Evolutionary conservation across 179 eudicot genomes (phyloP), one percentile per base, ranked within the genome.

Genomic region (Drosera spatulata): DNA sequence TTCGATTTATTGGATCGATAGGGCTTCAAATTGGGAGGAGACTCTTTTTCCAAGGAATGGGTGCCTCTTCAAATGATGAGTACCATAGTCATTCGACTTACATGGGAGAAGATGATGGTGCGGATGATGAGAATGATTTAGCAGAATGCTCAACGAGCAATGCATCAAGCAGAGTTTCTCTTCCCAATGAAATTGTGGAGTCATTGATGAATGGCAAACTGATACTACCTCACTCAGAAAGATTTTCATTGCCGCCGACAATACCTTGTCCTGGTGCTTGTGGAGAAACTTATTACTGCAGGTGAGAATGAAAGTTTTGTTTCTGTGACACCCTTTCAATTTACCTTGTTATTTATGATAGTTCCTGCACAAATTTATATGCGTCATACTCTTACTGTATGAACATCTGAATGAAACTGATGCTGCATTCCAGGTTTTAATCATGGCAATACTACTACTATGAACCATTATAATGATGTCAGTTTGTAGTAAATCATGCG

Each of bases 1-100:
- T 80, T 60, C 62, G 74, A n/a, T 91, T 88, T 66, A 77, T 91
- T 63, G 96, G 98, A 45, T 84, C 96, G 38, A 64, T 88, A 61
- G 98, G 88, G 73, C 83, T 77, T 76, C 98, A 91, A 68, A 82
- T 91, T 51, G 96, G 96, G 56, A 84, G 95, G 73, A 91, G 79
- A 64, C 83, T 88, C 33, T 81, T 77, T 72, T 71, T 91, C 61
- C 78, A 82, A 72, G 67, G 73, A 50, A 54, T 85, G 43, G 89
- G 91, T 54, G 68, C 68, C 57, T 75, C 78, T 47, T 51, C 73
- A 33, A 54, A 73, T 53, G 65, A 68, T 69, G 78, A 68, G 39
- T 82, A 81, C 64, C 69, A 75, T 56, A 59, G 71, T 38, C 77
- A 70, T 60, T 71, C 79, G 52, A 74, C 72, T 46, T 73, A 73